Conservation (phyloP, 257 asterid species). For the Thymus mandschuricus region DNA sequence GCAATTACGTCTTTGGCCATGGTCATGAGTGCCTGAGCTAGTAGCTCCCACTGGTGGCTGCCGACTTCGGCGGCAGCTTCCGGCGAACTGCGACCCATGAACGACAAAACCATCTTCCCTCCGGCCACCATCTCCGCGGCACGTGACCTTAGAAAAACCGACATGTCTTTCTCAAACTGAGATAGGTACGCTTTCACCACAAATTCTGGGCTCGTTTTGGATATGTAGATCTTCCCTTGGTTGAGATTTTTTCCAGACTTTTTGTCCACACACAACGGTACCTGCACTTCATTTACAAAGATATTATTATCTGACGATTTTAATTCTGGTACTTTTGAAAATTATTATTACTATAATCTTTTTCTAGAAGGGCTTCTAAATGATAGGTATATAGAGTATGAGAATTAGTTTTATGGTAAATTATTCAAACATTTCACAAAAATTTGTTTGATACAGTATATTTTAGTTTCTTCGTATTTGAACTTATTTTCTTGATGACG, state of each 20-base stretch:
- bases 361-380: too few relatives aligned
- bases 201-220: slow-evolving; percentile 49
- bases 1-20: slow-evolving; percentile 55
- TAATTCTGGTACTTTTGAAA: too few relatives aligned
- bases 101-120: slow-evolving; percentile 64
- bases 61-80: slow-evolving; percentile 54
- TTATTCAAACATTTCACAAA: too few relatives aligned
- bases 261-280: slow-evolving; percentile 36
- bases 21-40: slow-evolving; percentile 55
- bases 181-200: slow-evolving; percentile 49
- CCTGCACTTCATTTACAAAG: slow-evolving; percentile 36
- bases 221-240: slow-evolving; percentile 70
- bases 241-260: slow-evolving; percentile 36
- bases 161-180: slow-evolving; percentile 60
- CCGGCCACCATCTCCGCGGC: slow-evolving; percentile 62
- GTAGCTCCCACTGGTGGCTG: slow-evolving; percentile 69
- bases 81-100: slow-evolving; percentile 54
- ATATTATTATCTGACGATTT: neutral
- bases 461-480: too few relatives aligned
- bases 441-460: too few relatives aligned
- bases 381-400: too few relatives aligned
- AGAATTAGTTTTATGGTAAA: too few relatives aligned
- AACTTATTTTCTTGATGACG: too few relatives aligned
- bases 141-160: slow-evolving; percentile 51
- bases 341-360: too few relatives aligned